Evolutionary conservation across 179 eudicot species (phyloP), one percentile per base, ranked within the genome.

Genomic region (Silene vulgaris): DNA sequence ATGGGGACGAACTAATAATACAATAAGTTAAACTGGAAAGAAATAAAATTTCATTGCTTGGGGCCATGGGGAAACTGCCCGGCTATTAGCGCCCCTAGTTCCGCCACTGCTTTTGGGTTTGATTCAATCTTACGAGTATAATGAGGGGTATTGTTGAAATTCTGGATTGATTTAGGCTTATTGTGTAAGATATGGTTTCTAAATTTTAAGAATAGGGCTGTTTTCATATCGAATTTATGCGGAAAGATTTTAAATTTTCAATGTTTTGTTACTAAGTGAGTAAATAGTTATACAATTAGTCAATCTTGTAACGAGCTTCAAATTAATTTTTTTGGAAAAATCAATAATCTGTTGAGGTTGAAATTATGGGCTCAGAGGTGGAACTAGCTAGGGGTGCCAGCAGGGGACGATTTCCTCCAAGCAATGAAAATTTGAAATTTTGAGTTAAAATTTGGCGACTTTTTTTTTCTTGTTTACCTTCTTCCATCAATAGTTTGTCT

Each of bases 21-120:
- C 32, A 29, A 29, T 29, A 32, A 32, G 37, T 32, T 32, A 32
- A 48, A 48, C 54, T 48, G 14, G 54, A 48, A 48, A 8, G 13
- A 48, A 48, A 48, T 48, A 48, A 48, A 48, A 8, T 48, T 48
- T 48, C 54, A 48, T 48, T 48, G 54, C 11, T 48, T 48, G 26
- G 0, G 26, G 26, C 26, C 26, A 23, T 1, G 26, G 26, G 26
- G 26, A 0, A 1, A 23, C 26, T 23, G 26, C 26, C 12, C 2
- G 54, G 54, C 14, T 2, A 48, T 32, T 29, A 29, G 32, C 32
- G 3, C 32, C 32, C 32, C 32, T 29, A 29, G 32, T 29, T 29
- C 3, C 32, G 32, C 32, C 32, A 29, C 32, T 32, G 37, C 37
- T 32, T 4, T 32, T 32, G 71, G 78, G 77, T 81, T 77, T 43